Conservation (phyloP, 106 monocot species). For the Allium sativum region DNA sequence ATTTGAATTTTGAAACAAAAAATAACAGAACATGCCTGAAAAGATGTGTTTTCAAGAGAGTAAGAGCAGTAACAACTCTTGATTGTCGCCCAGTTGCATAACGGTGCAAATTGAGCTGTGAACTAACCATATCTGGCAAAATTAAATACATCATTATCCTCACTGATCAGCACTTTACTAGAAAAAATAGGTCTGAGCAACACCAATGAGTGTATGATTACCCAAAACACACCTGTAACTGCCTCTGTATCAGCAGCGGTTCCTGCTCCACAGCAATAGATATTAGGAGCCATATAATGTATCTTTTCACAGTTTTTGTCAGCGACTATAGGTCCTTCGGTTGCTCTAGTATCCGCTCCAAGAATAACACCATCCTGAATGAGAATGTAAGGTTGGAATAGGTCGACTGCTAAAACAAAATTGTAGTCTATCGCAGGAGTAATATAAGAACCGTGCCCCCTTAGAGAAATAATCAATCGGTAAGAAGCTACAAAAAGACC, state of each 20-base stretch:
- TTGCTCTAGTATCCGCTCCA: conserved; percentile 97
- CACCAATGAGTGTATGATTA: too few relatives aligned
- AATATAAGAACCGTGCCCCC: too few relatives aligned
- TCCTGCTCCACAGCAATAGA: conserved; percentile 98
- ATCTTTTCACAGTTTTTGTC: conserved; percentile 99
- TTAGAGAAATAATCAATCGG: too few relatives aligned
- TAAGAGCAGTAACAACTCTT: conserved; percentile 90
- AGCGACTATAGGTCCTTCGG: conserved; percentile 97
- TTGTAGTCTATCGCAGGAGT: too few relatives aligned
- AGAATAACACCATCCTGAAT: conserved; percentile 93
- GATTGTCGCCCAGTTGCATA: conserved; percentile 99
- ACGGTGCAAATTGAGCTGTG: conserved; percentile 88
- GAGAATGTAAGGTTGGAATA: background rate
- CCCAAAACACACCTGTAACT: conserved; percentile 54
- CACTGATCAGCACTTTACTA: too few relatives aligned
- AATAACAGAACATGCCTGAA: conserved; percentile 41
- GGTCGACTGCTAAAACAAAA: too few relatives aligned
- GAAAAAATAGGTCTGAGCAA: too few relatives aligned
- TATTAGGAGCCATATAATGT: conserved; percentile 98
- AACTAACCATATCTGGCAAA: conserved; percentile 86
- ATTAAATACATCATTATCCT: too few relatives aligned
- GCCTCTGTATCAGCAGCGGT: conserved; percentile 99
- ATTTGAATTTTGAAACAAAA: background rate
- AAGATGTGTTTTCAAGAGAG: conserved; percentile 84
- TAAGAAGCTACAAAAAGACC: too few relatives aligned